Conservation (phyloP, 2,329 filamentous ascomycete species). For the Sclerotinia subarctica region DNA sequence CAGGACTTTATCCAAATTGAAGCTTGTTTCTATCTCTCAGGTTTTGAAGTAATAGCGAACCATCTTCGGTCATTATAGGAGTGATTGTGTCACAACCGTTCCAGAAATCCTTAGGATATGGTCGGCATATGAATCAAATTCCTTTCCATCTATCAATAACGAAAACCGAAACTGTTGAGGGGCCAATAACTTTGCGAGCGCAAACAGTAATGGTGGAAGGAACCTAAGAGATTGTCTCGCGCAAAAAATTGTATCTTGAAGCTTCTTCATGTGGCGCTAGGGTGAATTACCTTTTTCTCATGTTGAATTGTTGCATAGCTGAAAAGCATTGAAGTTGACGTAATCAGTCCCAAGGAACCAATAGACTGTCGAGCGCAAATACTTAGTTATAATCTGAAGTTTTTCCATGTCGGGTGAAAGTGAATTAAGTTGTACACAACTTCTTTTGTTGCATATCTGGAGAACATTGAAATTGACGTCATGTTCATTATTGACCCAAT, state of each 20-base stretch:
- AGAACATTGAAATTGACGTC: conserved; percentile 3
- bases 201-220: not conserved
- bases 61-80: too few relatives aligned
- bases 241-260: not conserved
- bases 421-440: not conserved
- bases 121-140: too few relatives aligned
- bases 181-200: not conserved
- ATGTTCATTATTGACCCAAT: not conserved
- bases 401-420: not conserved
- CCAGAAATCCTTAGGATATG: too few relatives aligned
- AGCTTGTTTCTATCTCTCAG: too few relatives aligned
- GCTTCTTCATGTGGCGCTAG: not conserved
- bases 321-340: not conserved
- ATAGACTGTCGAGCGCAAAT: not conserved
- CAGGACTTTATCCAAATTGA: too few relatives aligned
- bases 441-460: conserved; percentile 6
- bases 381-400: not conserved
- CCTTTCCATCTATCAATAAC: too few relatives aligned
- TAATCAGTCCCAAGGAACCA: not conserved
- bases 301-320: not conserved
- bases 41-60: too few relatives aligned
- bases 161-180: not conserved
- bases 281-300: not conserved
- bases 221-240: not conserved
- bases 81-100: too few relatives aligned